Conservation (phyloP, 1,284 basidiomycete genomes). For the Moesziomyces aphidis region DNA sequence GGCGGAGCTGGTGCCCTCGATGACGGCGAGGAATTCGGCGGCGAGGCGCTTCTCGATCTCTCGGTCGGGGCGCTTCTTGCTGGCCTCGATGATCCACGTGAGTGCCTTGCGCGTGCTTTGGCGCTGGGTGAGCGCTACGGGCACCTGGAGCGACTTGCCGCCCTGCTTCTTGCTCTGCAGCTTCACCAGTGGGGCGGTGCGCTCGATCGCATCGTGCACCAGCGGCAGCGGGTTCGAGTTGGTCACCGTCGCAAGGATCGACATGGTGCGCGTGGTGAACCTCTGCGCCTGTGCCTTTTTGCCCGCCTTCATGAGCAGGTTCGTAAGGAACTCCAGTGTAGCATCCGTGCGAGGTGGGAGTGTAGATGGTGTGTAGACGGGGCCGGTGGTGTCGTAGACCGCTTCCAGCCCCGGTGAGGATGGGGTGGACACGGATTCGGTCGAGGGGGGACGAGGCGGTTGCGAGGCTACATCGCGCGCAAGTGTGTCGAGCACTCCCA, state of each 20-base stretch:
- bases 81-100: constrained; percentile 69
- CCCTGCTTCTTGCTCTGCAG: constrained; percentile 67
- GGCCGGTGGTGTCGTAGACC: constrained; percentile 14
- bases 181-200: constrained; percentile 65
- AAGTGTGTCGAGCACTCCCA: constrained; percentile 30
- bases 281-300: constrained; percentile 67
- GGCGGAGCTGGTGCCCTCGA: constrained; percentile 67
- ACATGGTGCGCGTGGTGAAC: constrained; percentile 63
- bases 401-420: constrained; percentile 1
- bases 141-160: constrained; percentile 67
- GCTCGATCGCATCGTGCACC: constrained; percentile 64
- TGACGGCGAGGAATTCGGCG: constrained; percentile 67
- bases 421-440: background rate
- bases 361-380: constrained; percentile 42
- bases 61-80: constrained; percentile 67
- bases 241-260: constrained; percentile 59
- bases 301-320: constrained; percentile 69
- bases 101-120: constrained; percentile 68
- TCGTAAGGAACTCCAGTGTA: constrained; percentile 65
- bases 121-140: constrained; percentile 64
- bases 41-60: constrained; percentile 67
- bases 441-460: background rate
- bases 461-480: constrained; percentile 18
- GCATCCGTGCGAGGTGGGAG: constrained; percentile 60
- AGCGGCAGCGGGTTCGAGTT: constrained; percentile 67